A percentile compares a stretch with the other conserved stretches of the same genome.
Evolutionary conservation across 129 eudicot species (phyloP).

Genomic region (Lactuca saligna): DNA sequence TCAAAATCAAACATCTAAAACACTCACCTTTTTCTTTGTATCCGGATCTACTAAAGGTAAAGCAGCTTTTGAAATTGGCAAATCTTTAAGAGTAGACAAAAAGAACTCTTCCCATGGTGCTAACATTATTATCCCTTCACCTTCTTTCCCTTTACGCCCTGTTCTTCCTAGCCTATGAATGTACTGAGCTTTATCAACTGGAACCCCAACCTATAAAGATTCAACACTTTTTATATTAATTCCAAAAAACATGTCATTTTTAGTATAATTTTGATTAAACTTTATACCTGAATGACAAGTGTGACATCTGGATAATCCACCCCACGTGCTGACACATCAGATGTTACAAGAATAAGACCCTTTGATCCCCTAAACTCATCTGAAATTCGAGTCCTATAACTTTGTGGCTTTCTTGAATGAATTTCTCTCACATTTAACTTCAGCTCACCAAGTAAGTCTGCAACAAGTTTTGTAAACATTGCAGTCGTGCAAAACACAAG

Average conservation of each 20-base stretch:
- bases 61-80: conserved; percentile 63
- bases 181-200: conserved; percentile 81
- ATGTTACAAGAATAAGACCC: conserved; percentile 92
- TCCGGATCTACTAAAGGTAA: conserved; percentile 67
- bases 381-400: conserved; percentile 83
- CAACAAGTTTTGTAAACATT: conserved; percentile 84
- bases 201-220: conserved; percentile 65
- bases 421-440: conserved; percentile 90
- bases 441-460: conserved; percentile 82
- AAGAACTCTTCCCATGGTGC: conserved; percentile 95
- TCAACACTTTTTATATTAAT: background rate
- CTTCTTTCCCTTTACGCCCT: conserved; percentile 93
- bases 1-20: background rate
- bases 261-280: background rate
- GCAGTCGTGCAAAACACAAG: conserved; percentile 99
- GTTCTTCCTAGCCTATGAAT: conserved; percentile 95
- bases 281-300: conserved; percentile 79
- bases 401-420: conserved; percentile 94
- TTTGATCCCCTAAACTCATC: conserved; percentile 91
- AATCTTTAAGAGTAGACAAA: conserved; percentile 60
- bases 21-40: conserved; percentile 52
- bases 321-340: conserved; percentile 99
- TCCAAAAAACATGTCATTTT: background rate
- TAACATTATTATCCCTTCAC: conserved; percentile 73
- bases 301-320: conserved; percentile 99